phyloP scores from a whole-genome alignment of 2,329 filamentous ascomycete genomes.

The Bipolaris gigantea region DNA sequence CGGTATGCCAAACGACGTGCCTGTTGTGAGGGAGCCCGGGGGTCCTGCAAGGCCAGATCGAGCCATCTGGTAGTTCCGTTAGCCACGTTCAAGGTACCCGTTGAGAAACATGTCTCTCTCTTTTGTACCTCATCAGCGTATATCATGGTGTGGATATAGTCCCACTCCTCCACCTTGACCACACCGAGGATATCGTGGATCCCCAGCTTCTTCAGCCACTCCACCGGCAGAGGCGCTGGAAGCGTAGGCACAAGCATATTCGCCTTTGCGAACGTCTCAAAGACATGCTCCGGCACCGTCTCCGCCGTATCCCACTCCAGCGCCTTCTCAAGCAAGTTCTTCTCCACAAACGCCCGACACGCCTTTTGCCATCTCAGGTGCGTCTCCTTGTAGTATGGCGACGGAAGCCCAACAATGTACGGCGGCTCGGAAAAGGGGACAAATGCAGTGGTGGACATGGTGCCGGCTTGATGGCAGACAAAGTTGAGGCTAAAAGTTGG shows the following conservation, averaged over 20 bases:
- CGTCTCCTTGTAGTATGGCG: conserved; percentile 69
- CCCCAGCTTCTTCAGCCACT: conserved; percentile 66
- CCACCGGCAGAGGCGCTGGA: conserved; percentile 68
- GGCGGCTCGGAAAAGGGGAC: conserved; percentile 74
- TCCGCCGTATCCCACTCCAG: conserved; percentile 71
- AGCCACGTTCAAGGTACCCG: not conserved
- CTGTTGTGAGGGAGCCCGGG: conserved; percentile 65
- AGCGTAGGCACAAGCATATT: conserved; percentile 73
- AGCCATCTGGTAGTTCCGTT: conserved; percentile 53
- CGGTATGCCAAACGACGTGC: conserved; percentile 72
- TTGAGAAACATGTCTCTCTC: not conserved
- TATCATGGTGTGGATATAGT: conserved; percentile 70
- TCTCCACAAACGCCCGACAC: conserved; percentile 66
- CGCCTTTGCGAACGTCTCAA: conserved; percentile 62
- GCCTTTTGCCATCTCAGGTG: conserved; percentile 69
- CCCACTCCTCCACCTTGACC: conserved; percentile 72
- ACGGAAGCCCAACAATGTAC: conserved; percentile 70
- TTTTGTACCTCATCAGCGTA: conserved; percentile 64
- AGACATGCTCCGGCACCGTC: conserved; percentile 65
- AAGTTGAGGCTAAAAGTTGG: not conserved
- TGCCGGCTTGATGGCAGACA: not conserved
- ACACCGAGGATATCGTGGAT: conserved; percentile 68
- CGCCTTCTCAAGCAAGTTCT: conserved; percentile 64
- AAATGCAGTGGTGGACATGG: conserved; percentile 37
- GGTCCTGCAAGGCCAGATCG: conserved; percentile 68